These are phyloP conservation scores for Drechslerella stenobrocha DNA, from an alignment of 2,329 filamentous ascomycete species.

Conservation along the genomic window DNA sequence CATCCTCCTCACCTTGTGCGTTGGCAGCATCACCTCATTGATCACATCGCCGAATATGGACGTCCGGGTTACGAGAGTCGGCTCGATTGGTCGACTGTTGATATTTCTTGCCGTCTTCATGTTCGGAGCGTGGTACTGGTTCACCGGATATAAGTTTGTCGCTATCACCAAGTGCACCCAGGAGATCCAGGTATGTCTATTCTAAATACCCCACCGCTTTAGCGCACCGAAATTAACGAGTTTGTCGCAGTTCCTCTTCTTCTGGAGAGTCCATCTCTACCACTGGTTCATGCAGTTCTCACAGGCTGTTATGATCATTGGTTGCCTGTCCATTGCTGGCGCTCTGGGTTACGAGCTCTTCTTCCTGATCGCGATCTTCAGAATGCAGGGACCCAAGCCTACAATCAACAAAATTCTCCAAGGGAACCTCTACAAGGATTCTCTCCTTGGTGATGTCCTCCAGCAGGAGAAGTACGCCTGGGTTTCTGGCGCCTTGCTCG, in stretches of 20 bases:
- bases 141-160: conserved; percentile 32
- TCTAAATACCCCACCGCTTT: neutral
- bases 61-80: conserved; percentile 35
- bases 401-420: conserved; percentile 30
- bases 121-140: conserved; percentile 47
- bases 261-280: conserved; percentile 47
- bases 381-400: conserved; percentile 34
- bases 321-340: conserved; percentile 22
- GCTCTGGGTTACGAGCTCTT: conserved; percentile 40
- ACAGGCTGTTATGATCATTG: conserved; percentile 43
- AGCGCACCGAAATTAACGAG: neutral
- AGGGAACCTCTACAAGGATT: conserved; percentile 32
- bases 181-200: conserved; percentile 34
- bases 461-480: conserved; percentile 46
- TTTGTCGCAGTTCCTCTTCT: conserved; percentile 45
- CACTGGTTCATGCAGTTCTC: conserved; percentile 47
- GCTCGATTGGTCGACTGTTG: conserved; percentile 35
- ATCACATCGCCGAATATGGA: conserved; percentile 47
- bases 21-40: conserved; percentile 43
- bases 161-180: conserved; percentile 47
- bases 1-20: conserved; percentile 43
- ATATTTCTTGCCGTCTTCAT: conserved; percentile 46
- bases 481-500: conserved; percentile 39
- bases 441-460: conserved; percentile 38
- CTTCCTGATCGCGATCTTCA: conserved; percentile 28